phyloP scores from a whole-genome alignment of 2,329 filamentous ascomycete genomes.

The Alternaria ethzedia region DNA sequence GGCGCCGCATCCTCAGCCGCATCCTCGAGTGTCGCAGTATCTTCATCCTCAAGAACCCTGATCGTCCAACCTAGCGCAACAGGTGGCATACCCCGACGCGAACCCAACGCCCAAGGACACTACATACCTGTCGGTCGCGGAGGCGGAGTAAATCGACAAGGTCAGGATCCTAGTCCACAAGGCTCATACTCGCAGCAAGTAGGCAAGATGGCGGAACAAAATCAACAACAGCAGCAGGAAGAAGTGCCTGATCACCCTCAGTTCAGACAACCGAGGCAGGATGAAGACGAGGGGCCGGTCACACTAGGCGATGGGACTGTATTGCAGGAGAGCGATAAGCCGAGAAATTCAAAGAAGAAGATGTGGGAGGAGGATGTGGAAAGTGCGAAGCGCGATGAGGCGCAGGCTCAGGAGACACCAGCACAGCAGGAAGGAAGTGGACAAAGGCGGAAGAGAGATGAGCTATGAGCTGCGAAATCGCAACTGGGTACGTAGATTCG shows the following conservation, averaged over 20 bases:
- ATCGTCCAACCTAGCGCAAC: slow-evolving; percentile 56
- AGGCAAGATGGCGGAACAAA: slow-evolving; percentile 29
- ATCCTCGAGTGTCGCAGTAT: slow-evolving; percentile 22
- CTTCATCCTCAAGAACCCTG: slow-evolving; percentile 41
- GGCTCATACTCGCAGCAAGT: slow-evolving; percentile 46
- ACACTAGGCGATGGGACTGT: slow-evolving; percentile 56
- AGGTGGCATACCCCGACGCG: slow-evolving; percentile 42
- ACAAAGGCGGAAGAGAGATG: slow-evolving; percentile 26
- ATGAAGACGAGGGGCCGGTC: slow-evolving; percentile 41
- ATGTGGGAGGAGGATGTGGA: slow-evolving; percentile 62
- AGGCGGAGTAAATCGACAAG: slow-evolving; percentile 55
- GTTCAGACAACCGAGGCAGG: slow-evolving; percentile 26
- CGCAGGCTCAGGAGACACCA: slow-evolving; percentile 12
- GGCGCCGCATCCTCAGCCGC: slow-evolving; percentile 43
- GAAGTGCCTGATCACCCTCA: slow-evolving; percentile 31
- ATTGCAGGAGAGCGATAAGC: slow-evolving; percentile 49
- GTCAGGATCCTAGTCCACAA: slow-evolving; percentile 47
- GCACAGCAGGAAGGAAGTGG: slow-evolving; percentile 16
- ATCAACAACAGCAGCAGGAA: slow-evolving; percentile 30
- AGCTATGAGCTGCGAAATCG: slow-evolving; percentile 19
- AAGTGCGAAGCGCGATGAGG: slow-evolving; percentile 36
- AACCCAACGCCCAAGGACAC: slow-evolving; percentile 37
- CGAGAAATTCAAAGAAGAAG: slow-evolving; percentile 66
- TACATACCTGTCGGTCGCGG: slow-evolving; percentile 58
- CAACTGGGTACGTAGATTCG: neutral